These are phyloP conservation scores for Suillus ampliporus DNA, from an alignment of 768 basidiomycete species.

Conservation along the genomic window DNA sequence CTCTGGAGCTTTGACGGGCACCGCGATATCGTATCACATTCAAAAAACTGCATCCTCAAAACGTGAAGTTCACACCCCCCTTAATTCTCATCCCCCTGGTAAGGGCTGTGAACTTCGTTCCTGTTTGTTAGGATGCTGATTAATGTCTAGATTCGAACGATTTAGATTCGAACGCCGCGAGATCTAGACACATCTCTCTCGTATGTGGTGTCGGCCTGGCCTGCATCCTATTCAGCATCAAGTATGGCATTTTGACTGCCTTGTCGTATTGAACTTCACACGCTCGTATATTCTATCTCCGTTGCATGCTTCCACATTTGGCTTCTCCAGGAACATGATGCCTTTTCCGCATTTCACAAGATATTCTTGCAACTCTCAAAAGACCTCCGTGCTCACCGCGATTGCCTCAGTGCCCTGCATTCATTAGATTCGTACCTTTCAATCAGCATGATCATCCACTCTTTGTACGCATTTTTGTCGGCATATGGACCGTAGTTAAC, in stretches of 20 bases:
- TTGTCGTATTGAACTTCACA: not conserved
- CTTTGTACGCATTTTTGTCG: conserved; percentile 1
- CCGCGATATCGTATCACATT: conserved; percentile 27
- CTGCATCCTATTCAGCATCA: not conserved
- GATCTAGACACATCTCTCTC: not conserved
- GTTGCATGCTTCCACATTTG: not conserved
- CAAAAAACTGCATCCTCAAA: conserved; percentile 31
- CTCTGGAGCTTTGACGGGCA: conserved; percentile 34
- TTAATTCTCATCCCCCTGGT: conserved; percentile 5
- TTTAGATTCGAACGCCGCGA: not conserved
- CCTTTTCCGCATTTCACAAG: not conserved
- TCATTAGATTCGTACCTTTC: not conserved
- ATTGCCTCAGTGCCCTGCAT: not conserved
- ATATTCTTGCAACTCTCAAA: not conserved
- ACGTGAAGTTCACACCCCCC: conserved; percentile 22
- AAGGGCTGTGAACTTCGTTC: not conserved
- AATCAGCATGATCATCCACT: not conserved
- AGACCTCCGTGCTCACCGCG: not conserved
- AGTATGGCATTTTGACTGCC: not conserved
- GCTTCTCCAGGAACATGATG: not conserved
- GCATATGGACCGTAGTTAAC: not conserved
- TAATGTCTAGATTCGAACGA: not conserved
- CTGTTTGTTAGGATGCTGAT: not conserved
- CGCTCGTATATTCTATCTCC: conserved; percentile 7
- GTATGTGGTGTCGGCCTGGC: not conserved